A percentile compares a stretch with the other conserved stretches of the same genome.
phyloP scores from a whole-genome alignment of 352 stramenopile genomes.

The Globisporangium heterothallicum region DNA sequence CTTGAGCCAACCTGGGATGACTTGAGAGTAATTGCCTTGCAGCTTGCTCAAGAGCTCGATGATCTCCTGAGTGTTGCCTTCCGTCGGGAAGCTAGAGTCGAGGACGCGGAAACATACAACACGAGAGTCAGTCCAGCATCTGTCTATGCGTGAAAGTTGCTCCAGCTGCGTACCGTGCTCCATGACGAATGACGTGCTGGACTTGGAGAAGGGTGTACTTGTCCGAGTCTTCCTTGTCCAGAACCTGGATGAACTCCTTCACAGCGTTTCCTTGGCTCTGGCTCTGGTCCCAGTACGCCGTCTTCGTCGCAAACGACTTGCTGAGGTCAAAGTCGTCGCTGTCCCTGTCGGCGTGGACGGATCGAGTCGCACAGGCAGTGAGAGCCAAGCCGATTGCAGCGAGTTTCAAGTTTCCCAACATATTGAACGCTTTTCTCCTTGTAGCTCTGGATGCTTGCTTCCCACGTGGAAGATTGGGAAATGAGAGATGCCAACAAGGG shows the following conservation, averaged over 20 bases:
- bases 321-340: too few relatives aligned
- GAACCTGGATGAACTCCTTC: constrained; percentile 18
- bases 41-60: constrained; percentile 35
- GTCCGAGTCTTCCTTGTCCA: neutral
- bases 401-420: too few relatives aligned
- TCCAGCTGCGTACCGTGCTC: constrained; percentile 52
- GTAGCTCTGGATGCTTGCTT: too few relatives aligned
- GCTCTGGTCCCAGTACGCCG: constrained; percentile 27
- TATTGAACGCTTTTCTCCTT: too few relatives aligned
- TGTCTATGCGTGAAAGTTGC: too few relatives aligned
- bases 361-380: too few relatives aligned
- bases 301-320: constrained; percentile 36
- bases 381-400: too few relatives aligned
- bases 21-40: constrained; percentile 26
- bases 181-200: constrained; percentile 48
- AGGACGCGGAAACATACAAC: too few relatives aligned
- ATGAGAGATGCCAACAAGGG: too few relatives aligned
- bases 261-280: neutral
- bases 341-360: too few relatives aligned
- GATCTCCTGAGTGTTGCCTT: constrained; percentile 41
- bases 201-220: constrained; percentile 29
- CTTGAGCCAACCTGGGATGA: constrained; percentile 42
- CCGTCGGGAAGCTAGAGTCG: constrained; percentile 57
- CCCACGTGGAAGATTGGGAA: too few relatives aligned
- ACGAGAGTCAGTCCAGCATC: neutral